A percentile compares a stretch with the other conserved stretches of the same genome.
phyloP scores from a whole-genome alignment of 179 eudicot genomes.

The Spergularia azorica region DNA sequence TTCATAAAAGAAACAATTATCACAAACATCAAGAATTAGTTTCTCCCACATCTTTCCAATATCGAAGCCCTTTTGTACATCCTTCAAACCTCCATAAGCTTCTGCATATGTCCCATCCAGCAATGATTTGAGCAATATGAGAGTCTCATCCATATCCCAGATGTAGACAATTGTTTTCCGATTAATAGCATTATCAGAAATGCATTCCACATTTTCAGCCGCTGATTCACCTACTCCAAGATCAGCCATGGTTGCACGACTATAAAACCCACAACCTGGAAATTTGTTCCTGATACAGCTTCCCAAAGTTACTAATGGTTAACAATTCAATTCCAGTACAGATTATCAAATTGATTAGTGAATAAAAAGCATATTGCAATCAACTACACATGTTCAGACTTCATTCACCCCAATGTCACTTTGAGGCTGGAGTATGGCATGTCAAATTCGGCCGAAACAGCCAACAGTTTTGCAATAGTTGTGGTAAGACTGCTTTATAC shows the following conservation, averaged over 20 bases:
- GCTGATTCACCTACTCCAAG: slow-evolving; percentile 14
- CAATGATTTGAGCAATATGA: slow-evolving; percentile 87
- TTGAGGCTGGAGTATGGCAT: background rate
- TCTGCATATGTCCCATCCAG: slow-evolving; percentile 70
- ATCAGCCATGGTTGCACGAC: slow-evolving; percentile 25
- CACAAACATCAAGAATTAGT: slow-evolving; percentile 77
- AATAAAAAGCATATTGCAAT: background rate
- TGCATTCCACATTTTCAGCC: slow-evolving; percentile 15
- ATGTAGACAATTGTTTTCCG: slow-evolving; percentile 66
- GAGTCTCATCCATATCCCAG: slow-evolving; percentile 99
- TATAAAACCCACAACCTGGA: background rate
- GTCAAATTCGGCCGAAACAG: background rate
- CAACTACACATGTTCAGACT: background rate
- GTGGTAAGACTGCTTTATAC: background rate
- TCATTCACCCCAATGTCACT: background rate
- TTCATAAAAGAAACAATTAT: slow-evolving; percentile 81
- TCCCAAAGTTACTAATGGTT: background rate
- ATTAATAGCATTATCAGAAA: slow-evolving; percentile 25
- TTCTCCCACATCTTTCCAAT: slow-evolving; percentile 90
- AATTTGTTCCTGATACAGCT: slow-evolving; percentile 10
- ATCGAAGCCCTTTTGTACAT: slow-evolving; percentile 68
- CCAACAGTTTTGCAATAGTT: background rate
- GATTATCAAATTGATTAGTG: background rate
- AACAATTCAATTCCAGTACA: background rate
- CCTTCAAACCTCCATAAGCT: slow-evolving; percentile 69